phyloP scores from a whole-genome alignment of 176 grass and related monocot species.

The Ensete ventricosum region DNA sequence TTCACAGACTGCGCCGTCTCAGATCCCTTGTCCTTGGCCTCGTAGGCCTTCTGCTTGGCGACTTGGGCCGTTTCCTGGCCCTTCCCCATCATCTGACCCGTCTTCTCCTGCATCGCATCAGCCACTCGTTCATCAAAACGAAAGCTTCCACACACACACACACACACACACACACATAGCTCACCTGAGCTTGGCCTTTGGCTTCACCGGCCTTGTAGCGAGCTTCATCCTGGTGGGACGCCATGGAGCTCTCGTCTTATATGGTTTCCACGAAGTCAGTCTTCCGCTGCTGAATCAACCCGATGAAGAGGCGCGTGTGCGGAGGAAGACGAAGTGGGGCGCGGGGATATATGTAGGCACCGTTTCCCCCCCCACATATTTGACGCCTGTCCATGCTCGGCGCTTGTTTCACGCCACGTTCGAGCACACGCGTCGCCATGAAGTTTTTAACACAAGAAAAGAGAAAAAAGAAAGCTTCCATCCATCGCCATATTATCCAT shows the following conservation, averaged over 20 bases:
- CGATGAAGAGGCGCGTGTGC: neutral
- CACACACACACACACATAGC: too few relatives aligned
- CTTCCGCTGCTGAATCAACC: too few relatives aligned
- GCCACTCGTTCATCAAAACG: neutral
- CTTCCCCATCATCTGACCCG: constrained; percentile 27
- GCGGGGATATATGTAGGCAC: neutral
- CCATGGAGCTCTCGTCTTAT: constrained; percentile 19
- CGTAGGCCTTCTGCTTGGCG: constrained; percentile 38
- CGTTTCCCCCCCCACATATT: neutral
- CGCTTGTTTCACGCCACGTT: neutral
- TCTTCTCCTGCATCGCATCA: constrained; percentile 39
- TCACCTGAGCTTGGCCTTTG: constrained; percentile 59
- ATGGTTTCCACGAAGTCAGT: neutral
- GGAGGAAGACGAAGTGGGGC: neutral
- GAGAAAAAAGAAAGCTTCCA: neutral
- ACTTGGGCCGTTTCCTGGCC: constrained; percentile 26
- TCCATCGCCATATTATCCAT: neutral
- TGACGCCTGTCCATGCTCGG: neutral
- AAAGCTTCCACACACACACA: neutral
- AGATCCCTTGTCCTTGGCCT: constrained; percentile 26
- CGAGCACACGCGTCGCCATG: neutral
- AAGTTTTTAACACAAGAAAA: neutral
- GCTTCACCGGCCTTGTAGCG: constrained; percentile 52
- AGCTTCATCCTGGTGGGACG: constrained; percentile 38
- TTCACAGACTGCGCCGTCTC: constrained; percentile 26